These are phyloP conservation scores for Puccinia novopanici DNA, from an alignment of 1,284 basidiomycete genomes.

Conservation along the genomic window DNA sequence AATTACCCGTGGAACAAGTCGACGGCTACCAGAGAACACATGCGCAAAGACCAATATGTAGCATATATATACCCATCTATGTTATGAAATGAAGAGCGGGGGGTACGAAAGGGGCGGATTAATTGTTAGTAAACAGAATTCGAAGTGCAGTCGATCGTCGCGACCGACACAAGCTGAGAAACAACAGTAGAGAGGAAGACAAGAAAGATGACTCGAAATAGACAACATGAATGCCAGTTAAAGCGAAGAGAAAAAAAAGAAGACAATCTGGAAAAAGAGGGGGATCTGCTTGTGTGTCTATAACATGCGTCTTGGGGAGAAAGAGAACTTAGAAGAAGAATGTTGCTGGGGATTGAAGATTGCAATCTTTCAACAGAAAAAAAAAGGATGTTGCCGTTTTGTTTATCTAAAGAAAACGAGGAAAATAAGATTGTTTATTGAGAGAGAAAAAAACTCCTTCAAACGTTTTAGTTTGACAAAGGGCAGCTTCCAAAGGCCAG, in stretches of 20 bases:
- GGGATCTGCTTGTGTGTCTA: not conserved
- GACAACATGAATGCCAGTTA: too few relatives aligned
- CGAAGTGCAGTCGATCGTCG: too few relatives aligned
- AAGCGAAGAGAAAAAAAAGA: not conserved
- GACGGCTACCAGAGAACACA: too few relatives aligned
- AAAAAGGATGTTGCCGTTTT: too few relatives aligned
- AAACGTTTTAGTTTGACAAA: not conserved
- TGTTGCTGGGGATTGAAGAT: not conserved
- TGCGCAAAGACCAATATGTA: too few relatives aligned
- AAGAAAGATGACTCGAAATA: not conserved
- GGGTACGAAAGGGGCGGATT: too few relatives aligned
- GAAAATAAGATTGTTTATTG: not conserved
- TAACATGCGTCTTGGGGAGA: not conserved
- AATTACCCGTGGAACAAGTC: too few relatives aligned
- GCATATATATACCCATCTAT: too few relatives aligned
- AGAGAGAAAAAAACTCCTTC: not conserved
- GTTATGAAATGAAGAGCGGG: too few relatives aligned
- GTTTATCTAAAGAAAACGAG: too few relatives aligned
- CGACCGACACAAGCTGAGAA: not conserved
- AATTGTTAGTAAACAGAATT: too few relatives aligned
- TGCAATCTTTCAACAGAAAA: not conserved
- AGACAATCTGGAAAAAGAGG: not conserved
- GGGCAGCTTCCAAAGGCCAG: not conserved
- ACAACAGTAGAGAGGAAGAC: not conserved
- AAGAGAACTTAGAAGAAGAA: not conserved